These are phyloP conservation scores for Venturia aucupariae DNA, from an alignment of 2,329 filamentous ascomycete species.

Conservation along the genomic window DNA sequence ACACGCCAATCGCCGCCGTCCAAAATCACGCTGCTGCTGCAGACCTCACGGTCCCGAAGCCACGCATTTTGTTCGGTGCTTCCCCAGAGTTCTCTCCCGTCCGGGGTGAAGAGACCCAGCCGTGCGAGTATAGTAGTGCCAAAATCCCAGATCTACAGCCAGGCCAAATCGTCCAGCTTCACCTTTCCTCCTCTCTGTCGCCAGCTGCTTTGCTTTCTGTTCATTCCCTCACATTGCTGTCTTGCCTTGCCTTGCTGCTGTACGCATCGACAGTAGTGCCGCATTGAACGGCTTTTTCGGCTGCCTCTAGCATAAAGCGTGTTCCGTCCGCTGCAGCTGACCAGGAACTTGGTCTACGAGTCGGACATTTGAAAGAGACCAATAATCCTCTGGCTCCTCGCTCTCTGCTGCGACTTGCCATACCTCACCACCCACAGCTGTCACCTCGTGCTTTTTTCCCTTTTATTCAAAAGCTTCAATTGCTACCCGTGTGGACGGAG, in stretches of 20 bases:
- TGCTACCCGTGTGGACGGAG: background rate
- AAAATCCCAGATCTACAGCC: background rate
- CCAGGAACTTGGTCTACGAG: constrained; percentile 2
- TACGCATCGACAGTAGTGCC: background rate
- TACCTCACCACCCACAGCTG: background rate
- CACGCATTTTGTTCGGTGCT: background rate
- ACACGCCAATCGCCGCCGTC: background rate
- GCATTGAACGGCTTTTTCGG: background rate
- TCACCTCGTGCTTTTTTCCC: background rate
- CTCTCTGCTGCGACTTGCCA: background rate
- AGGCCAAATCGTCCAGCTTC: background rate
- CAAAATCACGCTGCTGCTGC: constrained; percentile 1
- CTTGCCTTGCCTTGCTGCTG: background rate
- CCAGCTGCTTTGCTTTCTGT: background rate
- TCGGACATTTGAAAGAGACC: constrained; percentile 7
- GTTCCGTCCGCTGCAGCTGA: constrained; percentile 2
- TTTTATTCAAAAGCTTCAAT: background rate
- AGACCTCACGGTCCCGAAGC: background rate
- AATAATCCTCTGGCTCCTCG: background rate
- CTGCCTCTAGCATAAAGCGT: constrained; percentile 1
- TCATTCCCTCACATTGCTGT: background rate
- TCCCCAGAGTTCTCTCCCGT: background rate
- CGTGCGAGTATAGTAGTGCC: constrained; percentile 8
- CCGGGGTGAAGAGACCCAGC: background rate
- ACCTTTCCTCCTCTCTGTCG: background rate